These are phyloP conservation scores for Lipomyces japonicus DNA, from an alignment of 805 yeast species.

Conservation along the genomic window DNA sequence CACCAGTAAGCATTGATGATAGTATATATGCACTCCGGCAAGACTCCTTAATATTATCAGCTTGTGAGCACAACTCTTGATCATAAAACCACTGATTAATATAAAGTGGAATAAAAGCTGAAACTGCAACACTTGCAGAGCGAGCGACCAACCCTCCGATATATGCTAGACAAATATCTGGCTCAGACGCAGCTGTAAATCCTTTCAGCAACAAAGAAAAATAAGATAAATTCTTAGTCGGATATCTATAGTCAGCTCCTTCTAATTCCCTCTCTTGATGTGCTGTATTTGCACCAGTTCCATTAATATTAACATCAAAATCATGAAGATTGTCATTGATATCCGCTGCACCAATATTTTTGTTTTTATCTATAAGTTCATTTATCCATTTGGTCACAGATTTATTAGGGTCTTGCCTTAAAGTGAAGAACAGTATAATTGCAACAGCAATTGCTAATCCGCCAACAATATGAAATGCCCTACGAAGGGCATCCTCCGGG, in stretches of 20 bases:
- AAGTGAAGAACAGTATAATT: slow-evolving; percentile 41
- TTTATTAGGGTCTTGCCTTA: slow-evolving; percentile 46
- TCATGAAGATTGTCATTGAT: slow-evolving; percentile 23
- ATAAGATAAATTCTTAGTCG: slow-evolving; percentile 35
- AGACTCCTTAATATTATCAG: slow-evolving; percentile 35
- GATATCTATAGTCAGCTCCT: slow-evolving; percentile 35
- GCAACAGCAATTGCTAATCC: slow-evolving; percentile 42
- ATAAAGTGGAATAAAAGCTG: slow-evolving; percentile 54
- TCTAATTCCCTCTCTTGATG: slow-evolving; percentile 16
- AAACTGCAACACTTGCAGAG: slow-evolving; percentile 50
- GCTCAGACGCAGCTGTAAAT: slow-evolving; percentile 44
- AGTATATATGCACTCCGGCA: slow-evolving; percentile 63
- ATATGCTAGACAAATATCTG: slow-evolving; percentile 53
- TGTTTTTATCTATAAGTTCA: too few species aligned
- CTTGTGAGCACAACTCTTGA: slow-evolving; percentile 47
- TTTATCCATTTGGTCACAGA: slow-evolving; percentile 35
- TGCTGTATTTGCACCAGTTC: background rate
- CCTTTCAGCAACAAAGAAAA: slow-evolving; percentile 47
- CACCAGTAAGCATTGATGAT: slow-evolving; percentile 66
- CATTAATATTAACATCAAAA: background rate
- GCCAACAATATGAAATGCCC: slow-evolving; percentile 51
- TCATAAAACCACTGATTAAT: slow-evolving; percentile 54
- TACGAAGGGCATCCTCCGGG: slow-evolving; percentile 47
- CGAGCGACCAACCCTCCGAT: slow-evolving; percentile 61
- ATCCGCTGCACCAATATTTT: too few species aligned